Conservation (phyloP, 495 filamentous ascomycete species). For the Lentithecium fluviatile region DNA sequence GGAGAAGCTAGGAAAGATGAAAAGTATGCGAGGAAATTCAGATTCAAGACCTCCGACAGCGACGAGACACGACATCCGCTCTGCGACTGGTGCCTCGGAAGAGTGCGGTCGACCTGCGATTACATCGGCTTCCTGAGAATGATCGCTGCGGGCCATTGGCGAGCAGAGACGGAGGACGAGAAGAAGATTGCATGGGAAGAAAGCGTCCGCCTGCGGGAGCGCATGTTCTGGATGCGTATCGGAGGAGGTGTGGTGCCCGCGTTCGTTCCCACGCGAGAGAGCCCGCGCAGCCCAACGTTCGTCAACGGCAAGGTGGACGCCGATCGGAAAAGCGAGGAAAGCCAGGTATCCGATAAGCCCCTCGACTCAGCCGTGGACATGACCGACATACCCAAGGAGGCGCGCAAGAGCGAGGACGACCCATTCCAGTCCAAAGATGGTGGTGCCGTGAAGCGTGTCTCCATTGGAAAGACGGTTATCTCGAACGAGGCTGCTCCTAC, state of each 20-base stretch:
- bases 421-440: slow-evolving; percentile 24
- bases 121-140: slow-evolving; percentile 87
- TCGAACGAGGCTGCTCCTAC: slow-evolving; percentile 8
- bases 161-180: slow-evolving; percentile 71
- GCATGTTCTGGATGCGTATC: slow-evolving; percentile 94
- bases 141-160: slow-evolving; percentile 84
- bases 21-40: slow-evolving; percentile 72
- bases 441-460: slow-evolving; percentile 27
- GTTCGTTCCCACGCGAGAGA: slow-evolving; percentile 40
- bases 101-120: slow-evolving; percentile 86
- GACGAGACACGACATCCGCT: slow-evolving; percentile 84
- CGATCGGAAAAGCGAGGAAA: slow-evolving; percentile 31
- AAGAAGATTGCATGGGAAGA: slow-evolving; percentile 90
- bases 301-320: slow-evolving; percentile 13
- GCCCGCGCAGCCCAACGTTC: slow-evolving; percentile 36
- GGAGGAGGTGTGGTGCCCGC: slow-evolving; percentile 82
- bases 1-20: slow-evolving; percentile 74
- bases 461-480: slow-evolving; percentile 35
- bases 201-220: slow-evolving; percentile 78
- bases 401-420: slow-evolving; percentile 25
- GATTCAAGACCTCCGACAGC: slow-evolving; percentile 82
- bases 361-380: slow-evolving; percentile 33
- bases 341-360: slow-evolving; percentile 7
- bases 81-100: slow-evolving; percentile 78
- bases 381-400: slow-evolving; percentile 9